Evolutionary conservation across 805 yeast genomes (phyloP).

Genomic region (Yarrowia alimentaria): DNA sequence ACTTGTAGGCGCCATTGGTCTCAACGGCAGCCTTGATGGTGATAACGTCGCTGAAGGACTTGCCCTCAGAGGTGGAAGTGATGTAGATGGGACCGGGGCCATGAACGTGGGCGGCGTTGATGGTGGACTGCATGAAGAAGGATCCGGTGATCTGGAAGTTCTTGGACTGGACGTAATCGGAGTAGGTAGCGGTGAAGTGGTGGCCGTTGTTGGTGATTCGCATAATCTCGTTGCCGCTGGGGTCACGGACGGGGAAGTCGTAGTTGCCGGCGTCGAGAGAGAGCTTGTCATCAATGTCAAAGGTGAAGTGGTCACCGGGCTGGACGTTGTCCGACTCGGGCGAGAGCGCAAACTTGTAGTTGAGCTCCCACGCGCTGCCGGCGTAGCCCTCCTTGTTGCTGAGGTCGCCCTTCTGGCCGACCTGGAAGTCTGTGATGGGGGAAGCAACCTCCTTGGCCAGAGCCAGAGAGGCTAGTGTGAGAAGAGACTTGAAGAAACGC

Average conservation of each 20-base stretch:
- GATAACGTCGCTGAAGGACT: neutral
- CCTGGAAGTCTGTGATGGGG: neutral
- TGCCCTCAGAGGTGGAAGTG: neutral
- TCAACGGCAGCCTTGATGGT: neutral
- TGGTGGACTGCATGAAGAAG: constrained; percentile 2
- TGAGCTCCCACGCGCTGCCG: constrained; percentile 5
- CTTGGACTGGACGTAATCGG: constrained; percentile 20
- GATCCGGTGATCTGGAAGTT: constrained; percentile 9
- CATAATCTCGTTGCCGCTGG: constrained; percentile 8
- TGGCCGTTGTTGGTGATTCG: constrained; percentile 21
- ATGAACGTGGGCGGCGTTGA: neutral
- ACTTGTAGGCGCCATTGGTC: neutral
- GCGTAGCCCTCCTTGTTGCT: constrained; percentile 2
- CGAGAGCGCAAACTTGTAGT: constrained; percentile 7
- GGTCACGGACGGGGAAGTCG: constrained; percentile 17
- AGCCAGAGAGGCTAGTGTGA: constrained; percentile 1
- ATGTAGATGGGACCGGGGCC: neutral
- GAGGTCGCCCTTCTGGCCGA: neutral
- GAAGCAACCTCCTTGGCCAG: constrained; percentile 10
- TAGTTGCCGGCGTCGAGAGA: neutral
- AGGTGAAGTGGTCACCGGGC: constrained; percentile 19
- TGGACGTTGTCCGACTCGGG: constrained; percentile 6
- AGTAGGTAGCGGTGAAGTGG: constrained; percentile 14
- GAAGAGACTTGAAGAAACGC: constrained; percentile 7
- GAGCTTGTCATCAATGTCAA: neutral